Evolutionary conservation across 2,329 filamentous ascomycete species (phyloP).

Genomic region (Dactylella cylindrospora): DNA sequence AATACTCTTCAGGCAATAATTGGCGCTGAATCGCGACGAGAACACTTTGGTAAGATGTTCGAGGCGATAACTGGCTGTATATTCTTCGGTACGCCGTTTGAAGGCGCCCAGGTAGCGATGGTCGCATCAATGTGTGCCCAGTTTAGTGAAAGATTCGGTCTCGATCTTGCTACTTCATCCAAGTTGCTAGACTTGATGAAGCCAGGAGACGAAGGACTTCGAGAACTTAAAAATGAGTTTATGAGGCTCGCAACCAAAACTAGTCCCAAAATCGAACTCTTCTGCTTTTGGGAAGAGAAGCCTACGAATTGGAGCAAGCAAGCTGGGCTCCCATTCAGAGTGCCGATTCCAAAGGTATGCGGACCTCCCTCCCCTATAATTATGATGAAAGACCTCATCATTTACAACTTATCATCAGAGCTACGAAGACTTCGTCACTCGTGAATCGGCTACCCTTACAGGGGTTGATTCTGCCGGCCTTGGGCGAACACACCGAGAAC

Average conservation of each 20-base stretch:
- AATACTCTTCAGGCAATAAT: slow-evolving; percentile 10
- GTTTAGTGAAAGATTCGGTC: slow-evolving; percentile 50
- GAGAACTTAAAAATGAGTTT: slow-evolving; percentile 53
- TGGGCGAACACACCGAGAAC: slow-evolving; percentile 53
- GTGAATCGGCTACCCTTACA: slow-evolving; percentile 53
- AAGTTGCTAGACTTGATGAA: slow-evolving; percentile 54
- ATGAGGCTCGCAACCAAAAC: slow-evolving; percentile 51
- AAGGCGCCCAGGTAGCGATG: slow-evolving; percentile 52
- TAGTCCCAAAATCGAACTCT: slow-evolving; percentile 52
- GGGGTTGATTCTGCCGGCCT: slow-evolving; percentile 52
- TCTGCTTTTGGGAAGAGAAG: slow-evolving; percentile 54
- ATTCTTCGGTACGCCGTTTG: slow-evolving; percentile 55
- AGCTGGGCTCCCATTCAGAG: slow-evolving; percentile 50
- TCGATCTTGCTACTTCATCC: slow-evolving; percentile 50
- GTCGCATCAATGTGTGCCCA: slow-evolving; percentile 53
- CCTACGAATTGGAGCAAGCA: slow-evolving; percentile 53
- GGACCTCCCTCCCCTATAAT: not conserved
- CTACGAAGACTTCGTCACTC: slow-evolving; percentile 53
- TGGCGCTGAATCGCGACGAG: slow-evolving; percentile 51
- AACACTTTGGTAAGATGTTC: slow-evolving; percentile 53
- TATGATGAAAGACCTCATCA: not conserved
- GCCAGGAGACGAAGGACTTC: slow-evolving; percentile 52
- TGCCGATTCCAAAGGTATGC: slow-evolving; percentile 28
- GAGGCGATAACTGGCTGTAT: slow-evolving; percentile 53
- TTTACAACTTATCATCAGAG: slow-evolving; percentile 46